Base-by-base conservation (phyloP, 2,329 filamentous ascomycete species). In the Thielaviopsis populi region DNA sequence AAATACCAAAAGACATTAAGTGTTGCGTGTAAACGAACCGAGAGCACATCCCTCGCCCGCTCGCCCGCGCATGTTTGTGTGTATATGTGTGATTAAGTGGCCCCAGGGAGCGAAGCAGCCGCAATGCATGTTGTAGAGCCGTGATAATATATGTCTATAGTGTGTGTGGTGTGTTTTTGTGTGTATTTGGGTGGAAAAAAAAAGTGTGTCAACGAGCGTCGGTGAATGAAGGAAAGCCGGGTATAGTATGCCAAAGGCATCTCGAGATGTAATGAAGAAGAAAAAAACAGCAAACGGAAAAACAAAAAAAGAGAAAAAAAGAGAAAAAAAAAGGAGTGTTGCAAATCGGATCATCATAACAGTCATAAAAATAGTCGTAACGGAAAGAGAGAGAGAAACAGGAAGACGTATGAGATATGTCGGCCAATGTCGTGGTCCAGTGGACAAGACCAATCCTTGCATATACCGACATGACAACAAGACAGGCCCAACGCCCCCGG, bases 311-410 rank as follows among this genome's bases (percentile, higher is more conserved):
- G 41, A 59, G n/a, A 59, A 37, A 24, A 59, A 59, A 13, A 59
- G 41, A 19, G 24, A 41, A 22, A 17, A 22, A 42, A 42, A 42
- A 60, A 27, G 46, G n/a, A 60, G 42, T 48, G 33, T 7, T 56
- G 33, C 42, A 27, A 48, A 19, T 54, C 50, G 61, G 40, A 46
- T 30, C 43, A 48, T 63, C 61, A 41, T 63, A 56, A 56, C 24
- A 43, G 50, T 63, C 61, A 58, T 63, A 63, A 63, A 22, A 63
- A 56, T 63, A 56, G 61, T 63, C 61, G 42, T 62, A 56, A 54
- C 48, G 22, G 33, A 27, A 37, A 61, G 41, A 13, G 22, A 33
- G 24, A 24, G 27, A 11, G 42, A n/a, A n/a, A n/a, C n/a, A n/a
- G n/a, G n/a, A n/a, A n/a, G n/a, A 22, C 30, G n/a, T 48, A 19